phyloP scores from a whole-genome alignment of 805 yeast species.

The Wickerhamiella shivajii region DNA sequence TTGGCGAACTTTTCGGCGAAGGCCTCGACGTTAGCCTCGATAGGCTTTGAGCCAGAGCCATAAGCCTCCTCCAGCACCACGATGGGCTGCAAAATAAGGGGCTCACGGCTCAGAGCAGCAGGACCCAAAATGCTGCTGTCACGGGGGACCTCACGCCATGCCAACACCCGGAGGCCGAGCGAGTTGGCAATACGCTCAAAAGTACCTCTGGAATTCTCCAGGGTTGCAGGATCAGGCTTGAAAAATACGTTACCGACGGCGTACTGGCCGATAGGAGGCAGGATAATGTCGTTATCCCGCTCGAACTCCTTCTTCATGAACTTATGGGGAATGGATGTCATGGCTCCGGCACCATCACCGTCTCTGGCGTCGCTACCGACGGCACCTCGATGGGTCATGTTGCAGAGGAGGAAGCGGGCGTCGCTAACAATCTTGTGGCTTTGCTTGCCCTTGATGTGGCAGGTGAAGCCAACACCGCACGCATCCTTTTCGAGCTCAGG shows the following conservation, averaged over 20 bases:
- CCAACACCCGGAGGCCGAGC: conserved; percentile 69
- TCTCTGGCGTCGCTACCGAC: conserved; percentile 90
- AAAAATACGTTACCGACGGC: conserved; percentile 92
- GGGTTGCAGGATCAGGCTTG: conserved; percentile 63
- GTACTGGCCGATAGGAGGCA: conserved; percentile 75
- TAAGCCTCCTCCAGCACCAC: conserved; percentile 48
- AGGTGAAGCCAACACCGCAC: conserved; percentile 97
- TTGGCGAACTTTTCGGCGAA: conserved; percentile 43
- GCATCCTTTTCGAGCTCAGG: conserved; percentile 93
- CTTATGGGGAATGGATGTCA: conserved; percentile 82
- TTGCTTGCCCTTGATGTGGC: conserved; percentile 76
- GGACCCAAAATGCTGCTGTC: conserved; percentile 93
- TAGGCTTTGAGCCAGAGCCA: conserved; percentile 27
- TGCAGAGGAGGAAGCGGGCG: conserved; percentile 71
- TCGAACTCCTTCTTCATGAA: conserved; percentile 76
- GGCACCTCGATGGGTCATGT: conserved; percentile 98
- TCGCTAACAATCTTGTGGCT: conserved; percentile 91
- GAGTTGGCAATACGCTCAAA: conserved; percentile 69
- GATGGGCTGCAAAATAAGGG: conserved; percentile 83
- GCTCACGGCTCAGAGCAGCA: conserved; percentile 87
- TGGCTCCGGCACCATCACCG: conserved; percentile 98
- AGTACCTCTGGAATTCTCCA: conserved; percentile 54
- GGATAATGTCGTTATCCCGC: conserved; percentile 45
- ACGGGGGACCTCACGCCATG: conserved; percentile 91
- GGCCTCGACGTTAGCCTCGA: conserved; percentile 10